Evolutionary conservation across 2,329 filamentous ascomycete species (phyloP), one percentile per base, ranked within the genome.

Genomic region (Kalaharituber pfeilii): DNA sequence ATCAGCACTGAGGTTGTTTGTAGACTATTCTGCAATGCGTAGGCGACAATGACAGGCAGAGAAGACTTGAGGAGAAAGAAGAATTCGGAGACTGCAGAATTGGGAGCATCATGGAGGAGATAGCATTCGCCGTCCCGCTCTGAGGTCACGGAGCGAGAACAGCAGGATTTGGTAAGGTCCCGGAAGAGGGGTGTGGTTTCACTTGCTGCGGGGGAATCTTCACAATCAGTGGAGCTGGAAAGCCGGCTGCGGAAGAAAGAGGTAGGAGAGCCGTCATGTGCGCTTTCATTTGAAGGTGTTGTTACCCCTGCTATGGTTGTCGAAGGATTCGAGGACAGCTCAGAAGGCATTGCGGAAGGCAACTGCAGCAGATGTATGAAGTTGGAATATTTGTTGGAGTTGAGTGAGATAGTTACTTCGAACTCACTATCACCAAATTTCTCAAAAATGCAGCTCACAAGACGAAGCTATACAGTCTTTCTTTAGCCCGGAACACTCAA

Each of bases 1-100:
- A 94, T 80, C 47, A 94, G 70, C 3, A 94, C 84, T 0, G 85
- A 91, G 1, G 84, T 66, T 0, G 86, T 93, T 65, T 94, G 86
- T 0, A 94, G 71, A 4, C 82, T 87, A 66, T 89, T 93, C 58
- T 94, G 86, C 4, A 94, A 73, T 7, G 82, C 82, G 67, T 94
- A 94, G 56, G 86, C 86, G 33, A 94, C 65, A 57, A 93, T 87
- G 2, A 93, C 82, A 0, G 86, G 85, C 0, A 86, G 67, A 0
- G 84, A 84, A 24, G 78, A 78, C 62, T 77, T 80, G 33, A 84
- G 68, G 1, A 91, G 70, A 5, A 85, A 69, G 71, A 76, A 76
- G 60, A 84, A 79, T 66, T 91, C 84, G 24, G 65, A 56, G 2
- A 74, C 60, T 4, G 51, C 18, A 6, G 60, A 52, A 22, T 52